Evolutionary conservation across 2,329 filamentous ascomycete genomes (phyloP), one percentile per base, ranked within the genome.

Genomic region (Neofusicoccum cordaticola): DNA sequence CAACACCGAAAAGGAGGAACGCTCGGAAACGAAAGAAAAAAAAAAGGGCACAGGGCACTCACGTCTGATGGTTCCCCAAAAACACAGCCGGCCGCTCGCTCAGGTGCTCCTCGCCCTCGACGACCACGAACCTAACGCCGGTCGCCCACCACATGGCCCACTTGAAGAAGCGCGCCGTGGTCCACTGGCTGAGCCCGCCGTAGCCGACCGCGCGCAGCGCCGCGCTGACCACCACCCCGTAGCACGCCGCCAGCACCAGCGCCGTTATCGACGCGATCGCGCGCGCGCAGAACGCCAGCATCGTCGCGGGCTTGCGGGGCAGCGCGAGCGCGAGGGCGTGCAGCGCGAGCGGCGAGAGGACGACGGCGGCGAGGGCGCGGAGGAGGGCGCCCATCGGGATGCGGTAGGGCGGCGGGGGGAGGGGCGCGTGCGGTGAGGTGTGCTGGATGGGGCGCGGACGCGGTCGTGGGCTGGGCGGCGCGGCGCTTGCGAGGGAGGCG

Each of bases 61-160:
- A 80, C 75, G 91, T 92, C 84, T 99, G 95, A 81, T 99, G 95
- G 79, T 98, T 98, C 45, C 90, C 91, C 70, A 99, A 84, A 73
- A 99, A 93, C 65, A 99, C 90, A 65, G 92, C 93, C 0, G 95
- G 95, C 60, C 94, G 83, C 71, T 72, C 27, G 73, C 73, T 22
- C 53, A 68, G 31, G 35, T 66, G 37, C 52, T 64, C 65, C 31
- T 66, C 63, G 13, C 64, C 64, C 69, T 93, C 92, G 50, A 89
- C 84, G 57, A 97, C 79, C 67, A 84, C 78, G 75, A 98, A 97
- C 66, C 83, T 85, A 56, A 97, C 84, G 66, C 94, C 94, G 0
- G 92, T 93, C 53, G 86, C 85, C 51, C 85, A 77, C 70, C 84
- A 83, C 90, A 97, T 96, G 69, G 85, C 75, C 80, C 86, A 90